Base-by-base conservation (phyloP, 2,329 filamentous ascomycete species). In the Westerdykella ornata region DNA sequence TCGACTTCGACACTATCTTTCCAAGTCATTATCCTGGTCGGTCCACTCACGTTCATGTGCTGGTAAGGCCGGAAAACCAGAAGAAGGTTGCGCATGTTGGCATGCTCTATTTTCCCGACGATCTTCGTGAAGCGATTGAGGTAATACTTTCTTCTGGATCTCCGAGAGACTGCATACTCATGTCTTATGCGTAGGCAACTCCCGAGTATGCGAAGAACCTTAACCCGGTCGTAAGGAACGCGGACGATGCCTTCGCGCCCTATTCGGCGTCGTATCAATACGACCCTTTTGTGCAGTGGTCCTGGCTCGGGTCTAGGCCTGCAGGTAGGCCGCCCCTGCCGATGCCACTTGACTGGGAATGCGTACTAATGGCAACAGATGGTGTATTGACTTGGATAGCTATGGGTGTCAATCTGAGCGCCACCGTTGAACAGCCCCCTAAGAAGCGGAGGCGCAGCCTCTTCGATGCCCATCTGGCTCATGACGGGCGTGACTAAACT, bases 1-100 rank as follows among this genome's bases (percentile, higher is more conserved):
- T 67, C 7, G 59, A 56, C 38, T 74, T 74, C 53, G 66, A 71
- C 29, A 74, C 68, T 17, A 65, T 66, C 33, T 68, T 70, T 54
- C 68, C 68, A 1, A 68, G 68, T 3, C 67, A 70, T 19, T 57
- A 57, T 33, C 2, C 11, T 8, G 47, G 45, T 12, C 49, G 53
- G 9, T 33, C 44, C 5, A 42, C 44, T 1, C 53, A 54, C 35
- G 45, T 50, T 6, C 50, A 56, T 32, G 39, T 69, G 3, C 59
- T 64, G 18, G 60, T 63, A 4, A 65, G 3, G 57, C 57, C 17
- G 61, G 61, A 20, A 51, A 57, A 15, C 60, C 49, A 9, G 61
- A 64, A 1, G 56, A 57, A 3, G 69, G 71, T 15, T 67, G 59
- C 19, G 66, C 56, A 41, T 56, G 69, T 3, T 64, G 67, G 45